phyloP scores from a whole-genome alignment of 805 yeast species.

The Hanseniaspora lindneri region DNA sequence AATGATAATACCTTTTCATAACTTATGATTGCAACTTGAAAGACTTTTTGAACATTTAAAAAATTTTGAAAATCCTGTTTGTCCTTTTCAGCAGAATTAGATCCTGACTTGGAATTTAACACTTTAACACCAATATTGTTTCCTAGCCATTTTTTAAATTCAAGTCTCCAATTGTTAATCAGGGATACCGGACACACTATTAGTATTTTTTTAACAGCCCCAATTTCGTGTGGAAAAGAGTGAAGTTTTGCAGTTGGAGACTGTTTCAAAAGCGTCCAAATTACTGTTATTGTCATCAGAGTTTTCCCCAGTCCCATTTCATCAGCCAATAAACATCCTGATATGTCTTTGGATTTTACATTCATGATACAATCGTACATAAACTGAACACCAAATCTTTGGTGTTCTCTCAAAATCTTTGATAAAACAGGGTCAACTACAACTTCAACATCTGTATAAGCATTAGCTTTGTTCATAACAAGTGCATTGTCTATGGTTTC shows the following conservation, averaged over 20 bases:
- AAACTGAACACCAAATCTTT: constrained; percentile 70
- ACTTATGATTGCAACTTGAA: constrained; percentile 74
- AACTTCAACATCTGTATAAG: constrained; percentile 33
- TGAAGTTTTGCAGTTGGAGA: constrained; percentile 37
- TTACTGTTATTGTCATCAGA: constrained; percentile 64
- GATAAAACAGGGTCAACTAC: constrained; percentile 50
- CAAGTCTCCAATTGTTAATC: constrained; percentile 75
- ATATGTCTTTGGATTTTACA: constrained; percentile 31
- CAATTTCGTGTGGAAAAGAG: constrained; percentile 25
- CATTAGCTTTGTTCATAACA: constrained; percentile 32
- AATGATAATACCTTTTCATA: constrained; percentile 61
- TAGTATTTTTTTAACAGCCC: constrained; percentile 43
- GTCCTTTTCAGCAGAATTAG: constrained; percentile 40
- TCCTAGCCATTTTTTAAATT: constrained; percentile 82
- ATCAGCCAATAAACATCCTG: constrained; percentile 82
- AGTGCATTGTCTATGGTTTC: constrained; percentile 30
- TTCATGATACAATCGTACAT: constrained; percentile 79
- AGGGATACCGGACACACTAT: constrained; percentile 88
- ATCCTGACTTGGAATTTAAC: constrained; percentile 29
- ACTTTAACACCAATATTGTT: constrained; percentile 57
- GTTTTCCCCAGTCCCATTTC: constrained; percentile 97
- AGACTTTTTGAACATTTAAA: constrained; percentile 50
- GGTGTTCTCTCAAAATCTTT: constrained; percentile 63
- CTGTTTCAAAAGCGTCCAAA: constrained; percentile 73
- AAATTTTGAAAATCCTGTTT: constrained; percentile 47